Evolutionary conservation across 2,329 filamentous ascomycete genomes (phyloP), one percentile per base, ranked within the genome.

Genomic region (Ceratocystis diversiconidia): DNA sequence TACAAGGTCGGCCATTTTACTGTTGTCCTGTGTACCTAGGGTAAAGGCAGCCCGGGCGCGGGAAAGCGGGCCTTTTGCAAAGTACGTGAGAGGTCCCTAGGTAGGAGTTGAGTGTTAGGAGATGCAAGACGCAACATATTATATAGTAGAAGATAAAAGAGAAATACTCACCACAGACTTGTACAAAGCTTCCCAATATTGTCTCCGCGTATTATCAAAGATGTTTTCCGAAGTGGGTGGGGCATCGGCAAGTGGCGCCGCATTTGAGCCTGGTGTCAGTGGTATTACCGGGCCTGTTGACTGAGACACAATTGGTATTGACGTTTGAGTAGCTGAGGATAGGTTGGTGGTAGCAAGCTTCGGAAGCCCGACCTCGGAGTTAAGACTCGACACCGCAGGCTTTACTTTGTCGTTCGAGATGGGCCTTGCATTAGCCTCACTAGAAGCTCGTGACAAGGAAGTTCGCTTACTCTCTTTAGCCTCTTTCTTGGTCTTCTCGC

Each of bases 1-100:
- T 7, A 88, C 79, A 19, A 92, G 76, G 62, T 90, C 83, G 28
- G 77, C 75, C 74, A 86, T 83, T 50, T 85, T 79, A 22, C 86
- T 75, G 25, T 79, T 82, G 5, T 80, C 77, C 72, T 86, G 83
- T 63, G 82, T 81, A 68, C 85, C 81, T 15, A 84, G 75, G 66
- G 85, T 83, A 69, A 90, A 90, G 15, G 85, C 82, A 60, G 86
- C 87, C 67, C 89, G 82, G 59, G 88, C 86, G 70, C 88, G 82
- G 57, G 89, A 89, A 22, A 94, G 76, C 1, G 89, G 88, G 0
- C 89, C 89, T 76, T 94, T 94, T 22, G 86, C 86, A 74, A 92
- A 92, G 74, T 92, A 94, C 66, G 89, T 89, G 66, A 92, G 76
- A 2, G 89, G 90, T 43, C 87, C 89, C 80, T 89, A 55, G 8